Evolutionary conservation across 345 rosid species (phyloP).

Genomic region (Syzygium aromaticum): DNA sequence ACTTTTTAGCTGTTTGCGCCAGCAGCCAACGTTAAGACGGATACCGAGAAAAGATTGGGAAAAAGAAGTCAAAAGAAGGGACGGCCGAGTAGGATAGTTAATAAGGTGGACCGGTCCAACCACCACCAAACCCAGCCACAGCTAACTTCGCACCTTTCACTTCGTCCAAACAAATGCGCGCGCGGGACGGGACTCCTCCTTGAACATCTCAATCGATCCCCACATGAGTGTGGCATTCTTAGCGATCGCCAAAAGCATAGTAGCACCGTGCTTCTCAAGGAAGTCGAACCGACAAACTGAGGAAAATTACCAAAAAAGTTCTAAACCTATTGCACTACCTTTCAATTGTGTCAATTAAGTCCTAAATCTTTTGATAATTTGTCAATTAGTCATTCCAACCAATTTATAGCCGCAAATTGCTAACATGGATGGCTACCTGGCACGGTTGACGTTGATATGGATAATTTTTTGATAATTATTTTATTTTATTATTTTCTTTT

Average conservation of each 20-base stretch:
- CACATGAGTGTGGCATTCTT: neutral
- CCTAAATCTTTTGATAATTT: too few relatives aligned
- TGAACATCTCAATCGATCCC: neutral
- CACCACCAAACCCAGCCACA: neutral
- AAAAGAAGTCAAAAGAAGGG: neutral
- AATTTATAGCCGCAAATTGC: too few relatives aligned
- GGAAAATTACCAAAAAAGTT: too few relatives aligned
- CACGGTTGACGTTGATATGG: too few relatives aligned
- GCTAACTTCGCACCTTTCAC: neutral
- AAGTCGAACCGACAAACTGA: neutral
- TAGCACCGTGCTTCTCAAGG: neutral
- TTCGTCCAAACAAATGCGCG: neutral
- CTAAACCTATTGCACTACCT: too few relatives aligned
- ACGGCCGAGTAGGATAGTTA: neutral
- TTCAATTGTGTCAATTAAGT: too few relatives aligned
- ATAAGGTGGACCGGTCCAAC: neutral
- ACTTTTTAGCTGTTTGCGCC: neutral
- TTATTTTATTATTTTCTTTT: too few relatives aligned
- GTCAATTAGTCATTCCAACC: too few relatives aligned
- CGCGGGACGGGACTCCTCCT: neutral
- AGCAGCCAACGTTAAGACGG: neutral
- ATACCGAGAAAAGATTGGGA: neutral
- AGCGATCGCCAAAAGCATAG: neutral
- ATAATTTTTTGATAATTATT: too few relatives aligned
- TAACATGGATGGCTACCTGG: too few relatives aligned